Base-by-base conservation (phyloP, 352 stramenopile genomes). In the Pythium myriotylum region DNA sequence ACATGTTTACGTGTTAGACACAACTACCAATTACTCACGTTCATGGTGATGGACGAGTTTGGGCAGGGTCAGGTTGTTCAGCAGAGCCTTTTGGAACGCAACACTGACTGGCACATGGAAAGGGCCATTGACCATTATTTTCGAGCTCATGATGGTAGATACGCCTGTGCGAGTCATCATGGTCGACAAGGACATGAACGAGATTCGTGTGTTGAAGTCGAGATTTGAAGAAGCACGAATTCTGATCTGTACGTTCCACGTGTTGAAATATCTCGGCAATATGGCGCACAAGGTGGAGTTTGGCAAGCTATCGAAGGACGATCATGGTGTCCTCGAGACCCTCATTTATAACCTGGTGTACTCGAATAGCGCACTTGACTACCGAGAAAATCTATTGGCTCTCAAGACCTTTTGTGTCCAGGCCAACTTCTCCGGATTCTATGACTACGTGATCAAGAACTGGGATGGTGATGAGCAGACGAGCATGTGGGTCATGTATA, bases 401-500 rank as follows among this genome's bases (percentile, higher is more conserved):
- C 41, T 22, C 70, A 72, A 41, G 22, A 54, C 1, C 13, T n/a
- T 53, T n/a, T 48, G 8, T 1, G 33, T 55, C 0, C 40, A 49
- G 0, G 35, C 63, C 9, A 27, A 49, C 8, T 52, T 62, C 19
- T 1, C 9, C 0, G 27, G 14, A 0, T 80, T 73, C 22, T 69
- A 39, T 32, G 32, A 59, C 0, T 73, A 70, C 45, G 57, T 73
- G 5, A 14, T 55, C 0, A 16, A 26, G 26, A 78, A 73, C 12
- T 72, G 63, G 70, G 6, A 73, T 51, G 8, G 42, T 4, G n/a
- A 45, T 0, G 49, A 56, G 27, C 45, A 65, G 17, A 35, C 29
- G 5, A 59, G 70, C 6, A 53, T 62, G 35, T 81, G 66, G 61
- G 63, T 59, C 17, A 47, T 60, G 26, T 68, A 63, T 19, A 19